These are phyloP conservation scores for Aspergillus phoenicis DNA, from an alignment of 2,329 filamentous ascomycete genomes.

Conservation along the genomic window DNA sequence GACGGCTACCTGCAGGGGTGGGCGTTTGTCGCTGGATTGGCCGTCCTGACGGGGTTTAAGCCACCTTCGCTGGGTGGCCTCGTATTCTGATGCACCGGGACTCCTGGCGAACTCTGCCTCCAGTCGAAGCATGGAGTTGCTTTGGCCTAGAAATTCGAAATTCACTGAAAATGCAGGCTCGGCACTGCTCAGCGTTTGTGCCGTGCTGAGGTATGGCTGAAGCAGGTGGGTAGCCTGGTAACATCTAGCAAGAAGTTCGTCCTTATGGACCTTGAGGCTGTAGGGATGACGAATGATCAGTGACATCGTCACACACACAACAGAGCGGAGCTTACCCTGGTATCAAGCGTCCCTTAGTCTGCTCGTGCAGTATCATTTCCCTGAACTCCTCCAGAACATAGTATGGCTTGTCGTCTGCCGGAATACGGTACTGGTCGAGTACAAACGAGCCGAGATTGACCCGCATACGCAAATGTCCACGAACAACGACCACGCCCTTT, in stretches of 20 bases:
- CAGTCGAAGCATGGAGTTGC: slow-evolving; percentile 38
- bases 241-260: slow-evolving; percentile 34
- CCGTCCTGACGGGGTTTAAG: slow-evolving; percentile 31
- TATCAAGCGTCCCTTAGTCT: slow-evolving; percentile 41
- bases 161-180: slow-evolving; percentile 43
- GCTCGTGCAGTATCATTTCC: slow-evolving; percentile 42
- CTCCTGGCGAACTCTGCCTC: slow-evolving; percentile 40
- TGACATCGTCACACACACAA: not conserved
- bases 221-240: slow-evolving; percentile 32
- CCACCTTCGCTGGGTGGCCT: slow-evolving; percentile 40
- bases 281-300: slow-evolving; percentile 13
- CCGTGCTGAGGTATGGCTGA: slow-evolving; percentile 27
- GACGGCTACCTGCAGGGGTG: slow-evolving; percentile 39
- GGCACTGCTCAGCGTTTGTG: slow-evolving; percentile 25
- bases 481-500: slow-evolving; percentile 34
- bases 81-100: slow-evolving; percentile 34
- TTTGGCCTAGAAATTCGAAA: slow-evolving; percentile 42
- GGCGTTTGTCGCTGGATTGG: slow-evolving; percentile 23
- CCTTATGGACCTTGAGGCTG: slow-evolving; percentile 30
- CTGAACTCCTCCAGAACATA: slow-evolving; percentile 45
- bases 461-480: slow-evolving; percentile 45
- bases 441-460: slow-evolving; percentile 47
- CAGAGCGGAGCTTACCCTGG: slow-evolving; percentile 36
- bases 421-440: slow-evolving; percentile 39
- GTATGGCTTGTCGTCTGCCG: slow-evolving; percentile 25